phyloP scores from a whole-genome alignment of 768 basidiomycete genomes.

The Boletales sp. region DNA sequence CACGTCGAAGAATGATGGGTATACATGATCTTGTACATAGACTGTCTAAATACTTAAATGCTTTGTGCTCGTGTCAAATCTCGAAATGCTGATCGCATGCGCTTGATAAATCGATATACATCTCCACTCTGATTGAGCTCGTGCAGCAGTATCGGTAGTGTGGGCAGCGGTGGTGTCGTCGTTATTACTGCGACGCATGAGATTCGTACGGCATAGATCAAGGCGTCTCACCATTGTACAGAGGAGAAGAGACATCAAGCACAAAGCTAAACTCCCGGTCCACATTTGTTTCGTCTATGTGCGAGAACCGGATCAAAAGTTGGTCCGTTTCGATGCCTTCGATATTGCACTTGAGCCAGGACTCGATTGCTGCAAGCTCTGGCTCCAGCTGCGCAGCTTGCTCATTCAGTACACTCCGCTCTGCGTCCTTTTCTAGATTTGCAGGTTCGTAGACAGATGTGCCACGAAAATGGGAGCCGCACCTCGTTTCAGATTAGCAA shows the following conservation, averaged over 20 bases:
- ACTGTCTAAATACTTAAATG: neutral
- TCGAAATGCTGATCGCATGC: slow-evolving; percentile 55
- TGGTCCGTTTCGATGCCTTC: slow-evolving; percentile 75
- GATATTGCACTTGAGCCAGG: slow-evolving; percentile 57
- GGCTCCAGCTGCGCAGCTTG: slow-evolving; percentile 51
- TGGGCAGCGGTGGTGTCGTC: slow-evolving; percentile 65
- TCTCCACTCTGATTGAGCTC: slow-evolving; percentile 69
- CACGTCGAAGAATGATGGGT: slow-evolving; percentile 26
- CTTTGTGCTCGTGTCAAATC: slow-evolving; percentile 13
- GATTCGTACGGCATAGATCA: neutral
- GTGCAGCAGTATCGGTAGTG: slow-evolving; percentile 63
- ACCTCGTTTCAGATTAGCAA: slow-evolving; percentile 66
- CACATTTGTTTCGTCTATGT: slow-evolving; percentile 55
- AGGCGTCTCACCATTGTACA: slow-evolving; percentile 58
- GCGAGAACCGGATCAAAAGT: slow-evolving; percentile 69
- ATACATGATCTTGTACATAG: neutral
- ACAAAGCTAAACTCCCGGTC: slow-evolving; percentile 70
- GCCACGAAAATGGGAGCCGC: neutral
- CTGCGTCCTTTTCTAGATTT: slow-evolving; percentile 60
- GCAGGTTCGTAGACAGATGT: neutral
- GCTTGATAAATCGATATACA: slow-evolving; percentile 67
- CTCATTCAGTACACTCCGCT: slow-evolving; percentile 50
- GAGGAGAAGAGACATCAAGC: slow-evolving; percentile 60
- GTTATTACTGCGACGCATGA: slow-evolving; percentile 58
- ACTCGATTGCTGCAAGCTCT: slow-evolving; percentile 57